Evolutionary conservation across 108 stramenopile genomes (phyloP), one percentile per base, ranked within the genome.

Genomic region (Bacterosira constricta): DNA sequence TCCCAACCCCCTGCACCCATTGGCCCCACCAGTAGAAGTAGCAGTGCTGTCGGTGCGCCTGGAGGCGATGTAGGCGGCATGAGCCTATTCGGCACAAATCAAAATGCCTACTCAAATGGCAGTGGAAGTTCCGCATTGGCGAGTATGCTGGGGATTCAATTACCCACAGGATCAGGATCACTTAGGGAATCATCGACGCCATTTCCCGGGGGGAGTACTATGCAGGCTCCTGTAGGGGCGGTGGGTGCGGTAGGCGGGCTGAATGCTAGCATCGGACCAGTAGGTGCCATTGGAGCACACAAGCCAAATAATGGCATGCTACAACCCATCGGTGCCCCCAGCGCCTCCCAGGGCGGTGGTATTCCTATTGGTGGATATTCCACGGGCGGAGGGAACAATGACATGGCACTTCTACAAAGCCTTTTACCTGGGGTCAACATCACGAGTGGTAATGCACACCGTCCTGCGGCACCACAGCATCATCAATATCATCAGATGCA

Each of bases 351-450:
- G 35, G 88, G 83, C 18, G 85, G 85, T 11, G 85, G 88, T 11
- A 71, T 86, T 52, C 50, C 88, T 1, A 89, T 90, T 77, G 92
- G 92, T 4, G 69, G 70, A 21, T 58, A 65, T 50, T 32, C 66
- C 17, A 63, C 52, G 18, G 65, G 58, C 12, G 76, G 73, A 35
- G 81, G 73, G 30, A 85, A 74, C 46, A 88, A 81, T 70, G 93
- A 94, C 60, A 90, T 94, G 63, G 93, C 93, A 17, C 86, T 94
- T 39, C 75, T 94, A 12, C 93, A 94, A 71, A 91, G 87, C 49
- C 76, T 94, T 18, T 69, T 94, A 32, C 93, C 93, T 12, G 90
- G 90, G 32, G 93, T 94, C 4, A 77, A 77, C 61, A 77, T 77
- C 10, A 77, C 76, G 35, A 77, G 76, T 49, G 76, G 76, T 29